Evolutionary conservation across 208 protist species (phyloP).

Genomic region (Wallacemonas collosoma): DNA sequence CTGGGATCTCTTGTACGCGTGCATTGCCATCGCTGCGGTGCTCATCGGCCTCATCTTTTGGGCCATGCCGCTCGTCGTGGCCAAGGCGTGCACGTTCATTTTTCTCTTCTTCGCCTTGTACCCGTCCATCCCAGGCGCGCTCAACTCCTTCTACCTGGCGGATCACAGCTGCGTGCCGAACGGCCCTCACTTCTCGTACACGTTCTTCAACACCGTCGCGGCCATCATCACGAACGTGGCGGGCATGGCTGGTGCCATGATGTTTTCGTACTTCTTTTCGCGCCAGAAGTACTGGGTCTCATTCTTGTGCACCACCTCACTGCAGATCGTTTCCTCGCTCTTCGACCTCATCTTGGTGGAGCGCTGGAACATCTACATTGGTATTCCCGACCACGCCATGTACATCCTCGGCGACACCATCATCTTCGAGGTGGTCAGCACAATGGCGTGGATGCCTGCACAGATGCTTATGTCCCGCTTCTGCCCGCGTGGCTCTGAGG

Average conservation of each 20-base stretch:
- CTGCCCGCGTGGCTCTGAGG: slow-evolving; percentile 60
- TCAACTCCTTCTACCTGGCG: slow-evolving; percentile 44
- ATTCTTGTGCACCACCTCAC: slow-evolving; percentile 42
- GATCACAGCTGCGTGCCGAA: slow-evolving; percentile 26
- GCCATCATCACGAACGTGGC: slow-evolving; percentile 30
- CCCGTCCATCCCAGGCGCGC: slow-evolving; percentile 36
- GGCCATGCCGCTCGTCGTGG: slow-evolving; percentile 22
- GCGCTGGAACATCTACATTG: slow-evolving; percentile 41
- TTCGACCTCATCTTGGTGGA: slow-evolving; percentile 54
- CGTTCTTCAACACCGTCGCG: slow-evolving; percentile 40
- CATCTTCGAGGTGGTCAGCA: slow-evolving; percentile 42
- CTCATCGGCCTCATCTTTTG: slow-evolving; percentile 19
- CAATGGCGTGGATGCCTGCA: slow-evolving; percentile 58
- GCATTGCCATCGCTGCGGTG: slow-evolving; percentile 14
- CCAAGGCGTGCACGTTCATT: slow-evolving; percentile 22
- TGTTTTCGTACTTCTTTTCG: slow-evolving; percentile 44
- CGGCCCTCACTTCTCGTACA: slow-evolving; percentile 44
- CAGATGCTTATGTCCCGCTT: slow-evolving; percentile 68
- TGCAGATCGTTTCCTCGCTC: slow-evolving; percentile 34
- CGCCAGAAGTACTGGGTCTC: slow-evolving; percentile 38
- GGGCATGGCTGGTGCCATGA: slow-evolving; percentile 32
- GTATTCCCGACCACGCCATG: slow-evolving; percentile 38
- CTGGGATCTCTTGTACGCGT: slow-evolving; percentile 14
- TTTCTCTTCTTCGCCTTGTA: slow-evolving; percentile 30
- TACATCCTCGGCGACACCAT: slow-evolving; percentile 59